Evolutionary conservation across 371 early-diverging fungal species (phyloP), one percentile per base, ranked within the genome.

Genomic region (Sporodiniella umbellata): DNA sequence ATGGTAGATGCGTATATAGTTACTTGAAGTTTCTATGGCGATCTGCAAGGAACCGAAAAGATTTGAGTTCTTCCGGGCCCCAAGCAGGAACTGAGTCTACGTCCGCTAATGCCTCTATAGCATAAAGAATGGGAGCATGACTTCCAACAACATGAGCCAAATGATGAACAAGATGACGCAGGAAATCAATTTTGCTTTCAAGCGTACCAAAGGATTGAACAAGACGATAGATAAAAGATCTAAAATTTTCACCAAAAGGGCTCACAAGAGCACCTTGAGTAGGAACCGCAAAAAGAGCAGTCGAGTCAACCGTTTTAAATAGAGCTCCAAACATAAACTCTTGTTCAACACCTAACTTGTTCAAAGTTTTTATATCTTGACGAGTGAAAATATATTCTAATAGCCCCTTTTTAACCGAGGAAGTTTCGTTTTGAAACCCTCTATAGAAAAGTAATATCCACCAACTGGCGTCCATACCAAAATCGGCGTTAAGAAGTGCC

Each of bases 61-160:
- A 66, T 40, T 72, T 72, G 10, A 75, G 55, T 49, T 75, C 75
- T n/a, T 72, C 75, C 8, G 70, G 47, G 21, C 70, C 68, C 70
- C 72, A 75, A 2, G 68, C 64, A 18, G 58, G 17, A 3, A 57
- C 15, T 19, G 22, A 35, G 3, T 60, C 54, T 1, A 49, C 51
- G 23, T 75, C 68, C 4, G 62, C 53, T 25, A 75, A 46, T 1
- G 66, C 59, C 33, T 75, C 75, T 58, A 72, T 56, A 8, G 67
- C 52, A 28, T 69, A 75, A 8, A 72, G 38, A 24, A 75, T 70
- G n/a, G 67, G 60, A 1, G 63, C 56, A 54, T 58, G 52, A 6
- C 75, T 66, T 5, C 58, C 58, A 4, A 67, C 48, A 3, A 72
- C 72, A 56, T 70, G 72, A 1, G 69, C 59, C 12, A 72, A 21